Evolutionary conservation across 2,329 filamentous ascomycete genomes (phyloP), one percentile per base, ranked within the genome.

Genomic region (Trichoderma harzianum): DNA sequence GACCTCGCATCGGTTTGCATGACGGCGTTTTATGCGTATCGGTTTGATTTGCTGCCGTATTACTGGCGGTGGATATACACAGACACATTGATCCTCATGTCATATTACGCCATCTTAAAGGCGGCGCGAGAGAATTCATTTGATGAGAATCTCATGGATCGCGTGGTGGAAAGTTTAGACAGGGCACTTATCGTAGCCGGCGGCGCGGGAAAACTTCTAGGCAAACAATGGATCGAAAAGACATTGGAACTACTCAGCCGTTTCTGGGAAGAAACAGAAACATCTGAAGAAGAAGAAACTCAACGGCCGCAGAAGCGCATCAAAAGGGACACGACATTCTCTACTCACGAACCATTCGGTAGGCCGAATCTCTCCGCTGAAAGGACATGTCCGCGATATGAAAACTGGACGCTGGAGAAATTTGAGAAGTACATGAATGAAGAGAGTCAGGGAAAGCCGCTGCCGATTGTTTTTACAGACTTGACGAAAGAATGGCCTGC

Each of bases 151-250:
- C 68, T 73, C 3, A 78, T 94, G 5, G 85, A 88, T 39, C 79
- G 84, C 2, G 84, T 92, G 2, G 87, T 97, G 39, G 85, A 86
- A 68, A 82, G 86, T 1, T 85, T 98, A 2, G 95, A 98, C 76
- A 89, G 90, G 79, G 91, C 92, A 0, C 81, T 97, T 58, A 93
- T 97, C 60, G 87, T 94, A 69, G 89, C 93, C 0, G 93, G 92
- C 1, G 91, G 87, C 0, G 88, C 88, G 1, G 84, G 86, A 0
- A 74, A 79, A 34, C 72, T 78, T 1, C 84, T 92, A 70, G 86
- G 88, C 8, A 77, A 81, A 24, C 62, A 14, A 4, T 88, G 86
- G 79, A 84, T 91, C 60, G 85, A 91, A 71, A 77, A 81, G 55
- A 84, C 86, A 0, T 76, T 92, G 28, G 78, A 80, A 3, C 63